Evolutionary conservation across 2,329 filamentous ascomycete genomes (phyloP).

Genomic region (Neurospora sp.): DNA sequence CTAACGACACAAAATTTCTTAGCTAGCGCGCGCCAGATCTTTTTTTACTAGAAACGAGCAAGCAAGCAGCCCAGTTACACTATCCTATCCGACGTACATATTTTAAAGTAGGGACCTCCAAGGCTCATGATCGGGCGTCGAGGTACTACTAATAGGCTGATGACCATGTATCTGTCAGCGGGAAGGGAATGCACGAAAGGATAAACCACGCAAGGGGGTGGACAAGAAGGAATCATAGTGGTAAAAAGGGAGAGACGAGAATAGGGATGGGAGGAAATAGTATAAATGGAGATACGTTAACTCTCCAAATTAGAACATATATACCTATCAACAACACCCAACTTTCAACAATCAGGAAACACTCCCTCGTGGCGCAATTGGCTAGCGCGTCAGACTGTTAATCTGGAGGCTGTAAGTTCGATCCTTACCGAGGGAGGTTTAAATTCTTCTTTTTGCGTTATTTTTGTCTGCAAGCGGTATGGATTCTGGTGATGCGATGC

Average conservation of each 20-base stretch:
- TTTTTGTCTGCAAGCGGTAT: background rate
- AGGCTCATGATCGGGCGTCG: background rate
- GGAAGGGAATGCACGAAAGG: background rate
- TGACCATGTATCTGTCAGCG: background rate
- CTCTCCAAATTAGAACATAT: background rate
- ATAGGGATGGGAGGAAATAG: background rate
- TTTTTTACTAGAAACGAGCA: background rate
- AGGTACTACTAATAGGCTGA: background rate
- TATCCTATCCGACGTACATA: background rate
- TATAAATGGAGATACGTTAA: background rate
- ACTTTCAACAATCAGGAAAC: background rate
- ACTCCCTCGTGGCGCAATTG: background rate
- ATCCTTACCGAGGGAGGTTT: background rate
- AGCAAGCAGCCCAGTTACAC: background rate
- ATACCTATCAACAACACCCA: background rate
- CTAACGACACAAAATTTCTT: background rate
- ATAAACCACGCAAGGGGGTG: background rate
- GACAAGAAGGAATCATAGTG: background rate
- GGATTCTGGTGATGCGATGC: too few relatives aligned
- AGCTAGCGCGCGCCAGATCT: background rate
- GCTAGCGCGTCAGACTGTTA: background rate
- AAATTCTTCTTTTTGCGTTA: background rate
- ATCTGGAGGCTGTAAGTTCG: background rate
- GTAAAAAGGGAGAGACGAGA: background rate
- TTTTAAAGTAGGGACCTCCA: background rate